Percentiles rank a stretch among this genome's conserved stretches.
Evolutionary conservation across 1,284 basidiomycete species (phyloP).

Genomic region (Sphaerobolus stellatus): DNA sequence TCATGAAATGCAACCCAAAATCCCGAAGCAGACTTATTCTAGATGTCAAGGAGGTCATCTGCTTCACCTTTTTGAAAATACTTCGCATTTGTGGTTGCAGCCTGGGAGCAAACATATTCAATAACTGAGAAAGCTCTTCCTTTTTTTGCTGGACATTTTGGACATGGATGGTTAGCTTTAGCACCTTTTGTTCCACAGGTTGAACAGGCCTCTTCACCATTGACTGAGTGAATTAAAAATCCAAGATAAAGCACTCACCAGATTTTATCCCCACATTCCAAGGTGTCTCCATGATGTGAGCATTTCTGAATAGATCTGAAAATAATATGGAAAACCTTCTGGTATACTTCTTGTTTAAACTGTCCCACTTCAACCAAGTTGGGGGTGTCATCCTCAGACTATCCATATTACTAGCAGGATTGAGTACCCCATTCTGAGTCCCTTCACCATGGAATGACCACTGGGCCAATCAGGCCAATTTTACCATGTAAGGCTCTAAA

Average conservation of each 20-base stretch:
- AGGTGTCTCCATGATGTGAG: slow-evolving; percentile 23
- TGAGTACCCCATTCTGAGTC: too few species aligned
- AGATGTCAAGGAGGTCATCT: background rate
- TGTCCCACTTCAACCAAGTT: slow-evolving; percentile 20
- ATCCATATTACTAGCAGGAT: too few species aligned
- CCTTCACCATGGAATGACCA: too few species aligned
- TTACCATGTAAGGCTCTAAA: too few species aligned
- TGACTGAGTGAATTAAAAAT: slow-evolving; percentile 29
- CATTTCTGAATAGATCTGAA: slow-evolving; percentile 20
- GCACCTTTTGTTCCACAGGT: slow-evolving; percentile 24
- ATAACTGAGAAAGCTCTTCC: slow-evolving; percentile 18
- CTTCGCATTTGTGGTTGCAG: background rate
- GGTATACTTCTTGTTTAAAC: slow-evolving; percentile 30
- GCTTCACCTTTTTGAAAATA: background rate
- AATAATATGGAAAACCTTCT: slow-evolving; percentile 21
- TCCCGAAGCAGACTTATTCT: background rate
- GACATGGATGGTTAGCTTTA: slow-evolving; percentile 28
- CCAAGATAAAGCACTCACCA: slow-evolving; percentile 26
- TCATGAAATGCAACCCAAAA: background rate
- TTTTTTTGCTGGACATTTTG: slow-evolving; percentile 23
- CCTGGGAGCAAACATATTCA: background rate
- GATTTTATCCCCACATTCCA: slow-evolving; percentile 23
- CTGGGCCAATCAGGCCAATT: too few species aligned
- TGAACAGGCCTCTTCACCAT: slow-evolving; percentile 29
- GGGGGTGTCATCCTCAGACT: slow-evolving; percentile 11